phyloP scores from a whole-genome alignment of 2,329 filamentous ascomycete genomes.

The Talaromyces albobiverticillius region DNA sequence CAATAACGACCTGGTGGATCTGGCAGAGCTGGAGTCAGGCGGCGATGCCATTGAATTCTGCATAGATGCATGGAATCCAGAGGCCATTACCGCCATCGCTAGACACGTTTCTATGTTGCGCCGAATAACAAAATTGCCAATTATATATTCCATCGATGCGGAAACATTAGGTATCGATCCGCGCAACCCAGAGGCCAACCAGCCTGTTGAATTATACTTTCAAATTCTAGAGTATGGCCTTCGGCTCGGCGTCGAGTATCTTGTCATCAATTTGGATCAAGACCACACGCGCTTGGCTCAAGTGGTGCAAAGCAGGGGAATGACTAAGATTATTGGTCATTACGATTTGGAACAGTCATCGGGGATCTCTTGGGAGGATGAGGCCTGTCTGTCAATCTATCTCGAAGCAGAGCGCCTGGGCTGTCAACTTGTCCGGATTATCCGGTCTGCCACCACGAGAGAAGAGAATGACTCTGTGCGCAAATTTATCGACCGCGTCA shows the following conservation, averaged over 20 bases:
- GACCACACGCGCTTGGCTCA: conserved; percentile 25
- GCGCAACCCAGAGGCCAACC: conserved; percentile 9
- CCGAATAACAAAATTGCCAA: conserved; percentile 54
- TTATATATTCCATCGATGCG: conserved; percentile 56
- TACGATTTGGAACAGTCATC: conserved; percentile 30
- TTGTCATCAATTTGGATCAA: conserved; percentile 36
- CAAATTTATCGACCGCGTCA: conserved; percentile 37
- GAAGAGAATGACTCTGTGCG: conserved; percentile 37
- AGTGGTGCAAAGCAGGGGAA: conserved; percentile 33
- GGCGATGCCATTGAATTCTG: conserved; percentile 61
- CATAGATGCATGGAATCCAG: conserved; percentile 56
- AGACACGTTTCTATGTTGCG: conserved; percentile 58
- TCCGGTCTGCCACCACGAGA: conserved; percentile 31
- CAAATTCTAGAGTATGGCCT: conserved; percentile 38
- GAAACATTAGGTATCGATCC: conserved; percentile 18
- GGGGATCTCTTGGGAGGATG: conserved; percentile 32
- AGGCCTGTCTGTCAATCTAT: conserved; percentile 30
- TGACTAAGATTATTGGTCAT: conserved; percentile 42
- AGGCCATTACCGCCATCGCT: conserved; percentile 50
- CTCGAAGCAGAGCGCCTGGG: conserved; percentile 34
- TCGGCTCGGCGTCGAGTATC: conserved; percentile 40
- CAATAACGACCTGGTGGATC: conserved; percentile 34
- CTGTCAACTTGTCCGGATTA: conserved; percentile 39
- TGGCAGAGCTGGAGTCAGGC: conserved; percentile 55
- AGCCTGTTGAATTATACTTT: conserved; percentile 26